Conservation (phyloP, 495 filamentous ascomycete species). For the Cairneyella variabilis region DNA sequence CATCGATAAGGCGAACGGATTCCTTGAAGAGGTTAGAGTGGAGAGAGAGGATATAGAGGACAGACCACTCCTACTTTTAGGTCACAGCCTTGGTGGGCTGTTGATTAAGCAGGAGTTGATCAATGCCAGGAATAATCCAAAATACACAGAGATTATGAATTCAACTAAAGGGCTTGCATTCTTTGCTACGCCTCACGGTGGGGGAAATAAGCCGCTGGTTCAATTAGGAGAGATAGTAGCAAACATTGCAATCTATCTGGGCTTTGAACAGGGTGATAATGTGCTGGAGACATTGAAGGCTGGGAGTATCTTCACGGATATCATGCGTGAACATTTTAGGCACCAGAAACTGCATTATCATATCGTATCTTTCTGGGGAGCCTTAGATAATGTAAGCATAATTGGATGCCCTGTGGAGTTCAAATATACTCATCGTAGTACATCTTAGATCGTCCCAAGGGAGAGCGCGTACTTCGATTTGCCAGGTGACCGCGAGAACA, state of each 20-base stretch:
- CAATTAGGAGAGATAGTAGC: conserved; percentile 11
- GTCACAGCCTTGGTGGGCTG: conserved; percentile 37
- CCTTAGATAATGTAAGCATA: conserved; percentile 13
- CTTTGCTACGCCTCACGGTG: conserved; percentile 26
- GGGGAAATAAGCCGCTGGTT: conserved; percentile 18
- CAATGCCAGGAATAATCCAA: not conserved
- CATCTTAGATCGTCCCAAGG: not conserved
- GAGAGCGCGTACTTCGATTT: not conserved
- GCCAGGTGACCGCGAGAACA: not conserved
- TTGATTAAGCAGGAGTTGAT: conserved; percentile 30
- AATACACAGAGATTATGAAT: conserved; percentile 2
- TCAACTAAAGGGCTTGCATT: conserved; percentile 16
- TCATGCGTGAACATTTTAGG: conserved; percentile 15
- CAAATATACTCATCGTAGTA: not conserved
- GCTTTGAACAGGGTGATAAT: conserved; percentile 17
- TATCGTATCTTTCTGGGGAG: conserved; percentile 20
- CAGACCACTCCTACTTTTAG: conserved; percentile 31
- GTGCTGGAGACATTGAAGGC: conserved; percentile 15
- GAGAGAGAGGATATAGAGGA: conserved; percentile 16
- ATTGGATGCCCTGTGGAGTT: not conserved
- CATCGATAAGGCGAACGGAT: conserved; percentile 23
- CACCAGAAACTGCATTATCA: conserved; percentile 16
- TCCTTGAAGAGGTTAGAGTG: conserved; percentile 21
- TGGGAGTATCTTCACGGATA: conserved; percentile 16
- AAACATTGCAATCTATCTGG: conserved; percentile 9